These are phyloP conservation scores for Aspergillus tubingensis DNA, from an alignment of 2,329 filamentous ascomycete genomes.

Conservation along the genomic window DNA sequence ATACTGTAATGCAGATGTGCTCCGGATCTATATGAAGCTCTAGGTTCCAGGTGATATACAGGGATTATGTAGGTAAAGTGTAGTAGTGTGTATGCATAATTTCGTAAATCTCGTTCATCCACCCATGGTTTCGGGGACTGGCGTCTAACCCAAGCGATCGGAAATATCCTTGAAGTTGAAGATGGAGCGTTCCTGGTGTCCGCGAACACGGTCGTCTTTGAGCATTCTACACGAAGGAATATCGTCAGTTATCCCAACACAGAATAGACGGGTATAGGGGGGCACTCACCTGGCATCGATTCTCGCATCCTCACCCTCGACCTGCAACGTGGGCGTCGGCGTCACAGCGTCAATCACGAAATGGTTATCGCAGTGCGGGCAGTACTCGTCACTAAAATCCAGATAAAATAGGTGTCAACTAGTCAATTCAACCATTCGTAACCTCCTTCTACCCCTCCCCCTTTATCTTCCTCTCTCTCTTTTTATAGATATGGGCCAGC, in stretches of 20 bases:
- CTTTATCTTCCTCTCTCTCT: neutral
- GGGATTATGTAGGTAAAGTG: neutral
- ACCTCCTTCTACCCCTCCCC: neutral
- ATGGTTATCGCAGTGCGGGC: conserved; percentile 98
- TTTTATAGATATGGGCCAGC: neutral
- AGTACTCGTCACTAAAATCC: conserved; percentile 81
- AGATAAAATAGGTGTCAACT: neutral
- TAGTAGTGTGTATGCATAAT: conserved; percentile 19
- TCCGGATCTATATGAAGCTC: neutral
- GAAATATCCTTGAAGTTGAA: conserved; percentile 77
- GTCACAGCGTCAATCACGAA: conserved; percentile 88
- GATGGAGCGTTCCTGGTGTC: conserved; percentile 62
- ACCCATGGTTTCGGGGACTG: conserved; percentile 9
- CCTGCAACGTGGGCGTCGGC: conserved; percentile 76
- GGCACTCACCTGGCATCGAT: conserved; percentile 66
- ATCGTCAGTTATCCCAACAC: neutral
- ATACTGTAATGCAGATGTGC: neutral
- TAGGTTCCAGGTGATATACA: neutral
- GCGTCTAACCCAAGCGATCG: conserved; percentile 68
- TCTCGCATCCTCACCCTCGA: conserved; percentile 89
- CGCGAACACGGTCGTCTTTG: conserved; percentile 78
- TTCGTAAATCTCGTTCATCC: conserved; percentile 35
- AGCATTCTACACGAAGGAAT: conserved; percentile 64
- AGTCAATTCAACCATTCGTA: neutral
- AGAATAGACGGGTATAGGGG: neutral